Conservation (phyloP, 108 stramenopile genomes). For the Discostella pseudostelligera region DNA sequence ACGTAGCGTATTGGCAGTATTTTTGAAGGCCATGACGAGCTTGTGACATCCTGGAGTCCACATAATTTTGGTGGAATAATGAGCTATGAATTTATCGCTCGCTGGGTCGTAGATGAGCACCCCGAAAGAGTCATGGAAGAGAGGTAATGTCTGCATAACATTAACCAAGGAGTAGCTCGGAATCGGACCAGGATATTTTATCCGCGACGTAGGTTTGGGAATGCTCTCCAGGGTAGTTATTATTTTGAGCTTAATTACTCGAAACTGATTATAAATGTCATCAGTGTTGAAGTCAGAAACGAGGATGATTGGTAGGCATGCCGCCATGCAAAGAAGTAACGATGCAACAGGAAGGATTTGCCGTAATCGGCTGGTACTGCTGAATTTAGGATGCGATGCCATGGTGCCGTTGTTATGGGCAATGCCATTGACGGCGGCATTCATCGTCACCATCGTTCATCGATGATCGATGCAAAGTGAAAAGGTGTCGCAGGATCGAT, state of each 20-base stretch:
- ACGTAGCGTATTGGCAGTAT: constrained; percentile 15
- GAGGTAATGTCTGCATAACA: neutral
- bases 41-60: constrained; percentile 41
- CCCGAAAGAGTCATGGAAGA: constrained; percentile 10
- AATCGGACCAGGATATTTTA: neutral
- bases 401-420: too few species aligned
- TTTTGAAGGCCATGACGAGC: constrained; percentile 18
- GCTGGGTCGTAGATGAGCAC: constrained; percentile 22
- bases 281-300: neutral
- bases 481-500: too few species aligned
- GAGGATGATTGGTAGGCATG: neutral
- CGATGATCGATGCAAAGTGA: too few species aligned
- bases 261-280: neutral
- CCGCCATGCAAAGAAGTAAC: neutral
- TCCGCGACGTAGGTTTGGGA: neutral
- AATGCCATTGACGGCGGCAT: too few species aligned
- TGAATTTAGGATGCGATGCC: too few species aligned
- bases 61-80: constrained; percentile 24
- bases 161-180: neutral
- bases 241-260: neutral
- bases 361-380: too few species aligned
- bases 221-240: neutral
- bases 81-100: constrained; percentile 7
- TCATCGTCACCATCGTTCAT: too few species aligned
- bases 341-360: neutral